Evolutionary conservation across 2,329 filamentous ascomycete genomes (phyloP).

Genomic region (Aspergillus sp.): DNA sequence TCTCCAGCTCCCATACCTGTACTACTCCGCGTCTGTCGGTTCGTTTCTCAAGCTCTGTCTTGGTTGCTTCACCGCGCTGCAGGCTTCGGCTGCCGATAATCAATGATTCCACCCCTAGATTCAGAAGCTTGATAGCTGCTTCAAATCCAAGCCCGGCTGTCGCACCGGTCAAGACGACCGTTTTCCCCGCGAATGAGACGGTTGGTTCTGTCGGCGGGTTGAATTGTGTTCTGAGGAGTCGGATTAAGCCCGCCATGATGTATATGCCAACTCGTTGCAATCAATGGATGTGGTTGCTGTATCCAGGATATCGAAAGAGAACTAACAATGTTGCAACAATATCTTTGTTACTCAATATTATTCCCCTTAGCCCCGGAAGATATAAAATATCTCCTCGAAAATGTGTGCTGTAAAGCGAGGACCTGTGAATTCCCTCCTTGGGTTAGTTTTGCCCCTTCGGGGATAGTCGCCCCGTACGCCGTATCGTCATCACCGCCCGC

Average conservation of each 20-base stretch:
- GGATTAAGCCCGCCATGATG: constrained; percentile 29
- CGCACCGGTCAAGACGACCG: constrained; percentile 52
- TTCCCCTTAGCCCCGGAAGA: neutral
- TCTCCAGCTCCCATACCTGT: constrained; percentile 48
- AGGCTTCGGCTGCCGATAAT: constrained; percentile 49
- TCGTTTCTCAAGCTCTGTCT: constrained; percentile 37
- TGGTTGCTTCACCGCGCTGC: constrained; percentile 44
- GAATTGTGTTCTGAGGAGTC: constrained; percentile 32
- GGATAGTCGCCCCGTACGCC: constrained; percentile 5
- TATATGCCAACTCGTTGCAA: constrained; percentile 1
- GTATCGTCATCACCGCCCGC: constrained; percentile 4
- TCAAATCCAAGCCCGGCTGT: constrained; percentile 53
- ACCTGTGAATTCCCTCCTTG: constrained; percentile 9
- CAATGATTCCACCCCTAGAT: constrained; percentile 42
- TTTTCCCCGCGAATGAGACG: constrained; percentile 46
- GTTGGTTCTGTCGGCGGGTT: constrained; percentile 38
- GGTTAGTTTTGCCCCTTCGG: constrained; percentile 4
- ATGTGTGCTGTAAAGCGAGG: constrained; percentile 2
- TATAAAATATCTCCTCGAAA: neutral
- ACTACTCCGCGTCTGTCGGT: constrained; percentile 36
- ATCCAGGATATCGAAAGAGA: neutral
- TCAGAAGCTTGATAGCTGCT: constrained; percentile 49
- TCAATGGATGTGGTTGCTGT: neutral
- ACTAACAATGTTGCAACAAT: neutral
- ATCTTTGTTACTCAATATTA: neutral